A percentile compares a stretch with the other conserved stretches of the same genome.
Evolutionary conservation across 305 asterid genomes (phyloP).

Genomic region (Fraxinus velutina): DNA sequence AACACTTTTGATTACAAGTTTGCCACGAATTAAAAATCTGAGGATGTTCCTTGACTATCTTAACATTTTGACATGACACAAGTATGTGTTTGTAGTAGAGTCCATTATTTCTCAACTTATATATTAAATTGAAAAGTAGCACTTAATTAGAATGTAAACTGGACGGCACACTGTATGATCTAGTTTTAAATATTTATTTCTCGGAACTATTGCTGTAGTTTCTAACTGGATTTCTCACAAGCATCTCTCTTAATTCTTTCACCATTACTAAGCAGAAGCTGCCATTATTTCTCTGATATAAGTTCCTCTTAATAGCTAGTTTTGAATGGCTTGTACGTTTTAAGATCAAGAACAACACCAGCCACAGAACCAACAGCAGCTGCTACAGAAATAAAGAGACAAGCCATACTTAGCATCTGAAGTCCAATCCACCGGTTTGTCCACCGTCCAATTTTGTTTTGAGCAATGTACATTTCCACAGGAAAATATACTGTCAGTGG

Average conservation of each 20-base stretch:
- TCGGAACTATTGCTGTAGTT: neutral
- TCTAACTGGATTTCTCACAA: neutral
- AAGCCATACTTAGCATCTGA: constrained; percentile 31
- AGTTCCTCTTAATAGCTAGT: constrained; percentile 7
- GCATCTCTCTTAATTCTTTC: neutral
- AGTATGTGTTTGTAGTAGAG: neutral
- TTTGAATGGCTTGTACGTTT: constrained; percentile 29
- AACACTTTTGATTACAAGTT: neutral
- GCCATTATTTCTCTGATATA: neutral
- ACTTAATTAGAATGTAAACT: neutral
- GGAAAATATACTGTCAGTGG: constrained; percentile 37
- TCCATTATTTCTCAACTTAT: neutral
- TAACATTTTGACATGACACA: neutral
- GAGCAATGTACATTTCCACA: constrained; percentile 35
- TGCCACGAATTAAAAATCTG: neutral
- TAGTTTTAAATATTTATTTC: neutral
- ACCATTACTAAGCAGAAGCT: neutral
- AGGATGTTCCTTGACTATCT: neutral
- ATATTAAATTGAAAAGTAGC: neutral
- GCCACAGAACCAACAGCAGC: constrained; percentile 34
- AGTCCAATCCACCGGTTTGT: constrained; percentile 23
- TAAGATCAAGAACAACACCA: constrained; percentile 31
- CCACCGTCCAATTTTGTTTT: constrained; percentile 29
- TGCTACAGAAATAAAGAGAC: constrained; percentile 31
- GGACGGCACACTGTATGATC: neutral